Conservation (phyloP, 305 asterid genomes). For the Rubia tinctorum region DNA sequence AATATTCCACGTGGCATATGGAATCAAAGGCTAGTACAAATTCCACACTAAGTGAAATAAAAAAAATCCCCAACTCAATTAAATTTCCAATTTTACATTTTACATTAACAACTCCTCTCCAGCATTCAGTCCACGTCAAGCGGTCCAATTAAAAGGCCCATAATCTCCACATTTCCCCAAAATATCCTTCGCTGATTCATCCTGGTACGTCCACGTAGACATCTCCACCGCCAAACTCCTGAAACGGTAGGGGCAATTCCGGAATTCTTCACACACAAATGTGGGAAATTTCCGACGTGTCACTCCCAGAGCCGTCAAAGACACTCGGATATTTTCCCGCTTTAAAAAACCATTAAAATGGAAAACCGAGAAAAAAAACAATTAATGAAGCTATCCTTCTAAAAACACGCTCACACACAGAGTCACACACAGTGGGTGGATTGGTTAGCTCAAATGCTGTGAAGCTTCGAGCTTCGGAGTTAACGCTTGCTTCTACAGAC, state of each 20-base stretch:
- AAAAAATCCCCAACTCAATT: background rate
- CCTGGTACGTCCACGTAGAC: background rate
- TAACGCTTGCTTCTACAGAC: background rate
- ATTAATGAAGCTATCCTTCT: background rate
- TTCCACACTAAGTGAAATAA: background rate
- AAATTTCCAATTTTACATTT: background rate
- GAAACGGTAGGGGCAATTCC: background rate
- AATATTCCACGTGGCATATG: constrained; percentile 4
- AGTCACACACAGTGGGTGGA: constrained; percentile 8
- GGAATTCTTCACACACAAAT: background rate
- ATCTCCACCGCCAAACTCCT: background rate
- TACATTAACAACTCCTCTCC: background rate
- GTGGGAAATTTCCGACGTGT: constrained; percentile 30
- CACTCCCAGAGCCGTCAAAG: constrained; percentile 32
- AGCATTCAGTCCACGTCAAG: constrained; percentile 4
- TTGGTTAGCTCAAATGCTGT: constrained; percentile 8
- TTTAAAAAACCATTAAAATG: constrained; percentile 17
- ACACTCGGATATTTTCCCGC: constrained; percentile 28
- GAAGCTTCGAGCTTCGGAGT: background rate
- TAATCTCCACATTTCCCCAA: background rate
- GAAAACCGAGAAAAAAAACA: background rate
- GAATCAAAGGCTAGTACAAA: constrained; percentile 7
- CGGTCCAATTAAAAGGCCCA: constrained; percentile 3
- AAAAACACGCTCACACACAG: background rate
- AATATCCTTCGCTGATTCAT: background rate